Evolutionary conservation across 305 asterid species (phyloP), one percentile per base, ranked within the genome.

Genomic region (Rubia occidens): DNA sequence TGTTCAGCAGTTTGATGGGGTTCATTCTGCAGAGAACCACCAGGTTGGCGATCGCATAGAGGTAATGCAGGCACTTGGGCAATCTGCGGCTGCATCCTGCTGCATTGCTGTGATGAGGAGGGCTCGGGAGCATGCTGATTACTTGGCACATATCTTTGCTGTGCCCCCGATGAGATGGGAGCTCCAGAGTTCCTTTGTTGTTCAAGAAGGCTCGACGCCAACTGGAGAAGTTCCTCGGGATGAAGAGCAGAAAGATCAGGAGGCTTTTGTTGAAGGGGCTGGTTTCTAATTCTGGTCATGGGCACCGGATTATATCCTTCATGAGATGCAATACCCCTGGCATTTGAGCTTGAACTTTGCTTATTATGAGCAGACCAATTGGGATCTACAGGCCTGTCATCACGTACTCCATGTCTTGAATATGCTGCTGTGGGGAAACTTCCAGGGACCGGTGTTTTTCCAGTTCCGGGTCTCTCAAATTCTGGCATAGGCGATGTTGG

Each of bases 131-230:
- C 67, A 56, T 64, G 70, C 70, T 82, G 87, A 29, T 82, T 84
- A 60, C 79, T 76, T 44, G 82, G 80, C 64, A 77, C 80, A 45
- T 81, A 81, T 59, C 79, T 80, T 67, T 85, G 90, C 8, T 80
- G 67, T 71, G 78, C 58, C 58, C 67, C 45, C 2, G 69, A 59
- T 71, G 79, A 49, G 21, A 37, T 17, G 7, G 67, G 49, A 7
- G 58, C 80, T 67, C 76, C 74, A 8, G 74, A 56, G 71, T 89
- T 94, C 69, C 88, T 86, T 74, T 84, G 90, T 70, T 88, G 90
- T 62, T 89, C 96, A 17, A 89, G 82, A 77, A 89, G 89, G 64
- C 90, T 81, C 8, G 96, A 83, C 1, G 95, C 83, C 76, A 89
- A 80, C 82, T 87, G 88, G 32, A 90, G 85, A 26, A 88, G 87